These are phyloP conservation scores for Ascochyta clinopodiicola DNA, from an alignment of 2,329 filamentous ascomycete species.

Conservation along the genomic window DNA sequence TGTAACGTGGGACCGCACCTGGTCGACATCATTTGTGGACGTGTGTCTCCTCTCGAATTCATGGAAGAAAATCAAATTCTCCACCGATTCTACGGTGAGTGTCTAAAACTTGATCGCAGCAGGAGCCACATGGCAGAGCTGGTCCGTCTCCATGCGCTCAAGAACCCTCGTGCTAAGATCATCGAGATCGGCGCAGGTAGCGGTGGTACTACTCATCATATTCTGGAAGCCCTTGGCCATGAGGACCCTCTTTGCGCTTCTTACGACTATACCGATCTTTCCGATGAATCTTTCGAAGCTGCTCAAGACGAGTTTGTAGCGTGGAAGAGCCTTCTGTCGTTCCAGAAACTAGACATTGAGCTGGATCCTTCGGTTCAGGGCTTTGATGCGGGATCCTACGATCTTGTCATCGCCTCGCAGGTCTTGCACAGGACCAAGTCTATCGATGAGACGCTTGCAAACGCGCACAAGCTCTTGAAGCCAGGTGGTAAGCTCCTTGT, in stretches of 20 bases:
- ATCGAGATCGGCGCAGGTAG: constrained; percentile 28
- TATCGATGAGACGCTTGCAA: constrained; percentile 27
- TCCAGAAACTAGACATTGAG: constrained; percentile 30
- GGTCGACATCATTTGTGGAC: constrained; percentile 6
- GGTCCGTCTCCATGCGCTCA: constrained; percentile 1
- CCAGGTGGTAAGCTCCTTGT: constrained; percentile 57
- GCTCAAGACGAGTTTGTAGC: constrained; percentile 17
- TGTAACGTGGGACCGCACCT: constrained; percentile 9
- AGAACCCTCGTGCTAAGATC: constrained; percentile 3
- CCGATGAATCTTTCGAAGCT: constrained; percentile 25
- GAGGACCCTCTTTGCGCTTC: background rate
- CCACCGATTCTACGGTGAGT: constrained; percentile 1
- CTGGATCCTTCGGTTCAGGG: constrained; percentile 27
- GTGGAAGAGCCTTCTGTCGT: constrained; percentile 18
- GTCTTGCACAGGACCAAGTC: constrained; percentile 38
- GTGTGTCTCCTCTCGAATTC: background rate
- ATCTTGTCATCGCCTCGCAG: constrained; percentile 43
- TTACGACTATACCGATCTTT: constrained; percentile 31
- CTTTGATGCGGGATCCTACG: constrained; percentile 26
- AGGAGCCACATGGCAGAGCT: constrained; percentile 3
- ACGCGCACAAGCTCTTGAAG: constrained; percentile 33
- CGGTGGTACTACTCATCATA: constrained; percentile 22
- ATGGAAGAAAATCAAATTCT: constrained; percentile 8
- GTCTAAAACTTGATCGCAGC: constrained; percentile 9
- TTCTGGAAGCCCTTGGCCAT: constrained; percentile 14